Evolutionary conservation across 768 basidiomycete species (phyloP), one percentile per base, ranked within the genome.

Genomic region (Xanthoconium purpureum): DNA sequence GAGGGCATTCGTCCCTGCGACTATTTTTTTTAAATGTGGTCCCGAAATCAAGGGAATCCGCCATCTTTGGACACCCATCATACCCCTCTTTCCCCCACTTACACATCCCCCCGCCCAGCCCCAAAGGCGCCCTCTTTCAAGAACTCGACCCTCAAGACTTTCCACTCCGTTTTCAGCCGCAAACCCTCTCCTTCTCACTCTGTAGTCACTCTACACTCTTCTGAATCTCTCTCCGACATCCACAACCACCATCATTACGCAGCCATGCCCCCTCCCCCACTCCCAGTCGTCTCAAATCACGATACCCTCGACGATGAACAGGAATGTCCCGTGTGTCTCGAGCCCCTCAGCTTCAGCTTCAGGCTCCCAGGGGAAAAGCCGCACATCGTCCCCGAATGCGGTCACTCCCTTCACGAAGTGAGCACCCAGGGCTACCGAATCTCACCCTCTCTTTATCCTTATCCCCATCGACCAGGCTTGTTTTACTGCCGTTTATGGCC

Each of bases 351-450:
- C 68, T 94, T 94, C 73, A 89, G 87, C 72, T 97, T 94, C 74
- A 82, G 94, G 58, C 75, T 99, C 14, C 90, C 92, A 0, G 97
- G 97, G 10, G 97, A 99, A 77, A 98, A 95, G 69, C 93, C 96
- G 9, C 95, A 98, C 69, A 89, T 99, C 59, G 89, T 97, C 45
- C 96, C 97, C 32, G 92, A 95, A 69, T 99, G 97, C 63, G 95
- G 97, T 37, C 97, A 99, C 76, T 89, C 93, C 36, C 84, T 99
- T n/a, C 97, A 98, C 75, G 88, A 94, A 78, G 93, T 88, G 54
- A 61, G 77, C 50, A 5, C 13, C 2, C 35, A 29, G 15, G 42
- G 43, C 37, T 8, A 3, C 35, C 14, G 17, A 1, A 13, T 39
- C 40, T 42, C 50, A 28, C 54, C 11, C 51, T 57, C 47, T 24